Evolutionary conservation across 305 asterid species (phyloP), one percentile per base, ranked within the genome.

Genomic region (Solanum hybrid): DNA sequence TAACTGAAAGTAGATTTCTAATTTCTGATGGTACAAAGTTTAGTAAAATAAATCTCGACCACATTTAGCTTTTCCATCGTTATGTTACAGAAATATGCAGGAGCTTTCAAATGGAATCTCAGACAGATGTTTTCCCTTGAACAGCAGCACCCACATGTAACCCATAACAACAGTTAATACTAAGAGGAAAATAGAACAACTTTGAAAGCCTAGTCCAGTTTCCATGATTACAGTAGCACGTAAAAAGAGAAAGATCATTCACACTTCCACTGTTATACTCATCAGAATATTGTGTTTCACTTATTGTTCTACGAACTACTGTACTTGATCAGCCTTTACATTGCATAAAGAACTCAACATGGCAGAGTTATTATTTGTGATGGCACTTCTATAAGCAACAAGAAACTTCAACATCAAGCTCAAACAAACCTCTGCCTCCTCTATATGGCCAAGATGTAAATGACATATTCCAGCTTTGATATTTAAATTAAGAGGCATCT

Each of bases 381-480:
- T 84, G 31, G 88, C 76, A 84, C 39, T 29, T 29, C 88, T 84
- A 82, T 4, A 84, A 84, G 26, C 75, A 45, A 51, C 20, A 51
- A 51, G 88, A 51, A 84, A 51, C 29, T 84, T 29, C 70, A 84
- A 84, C 12, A 84, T 57, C 76, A 51, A 84, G 88, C 31, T 84
- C 76, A 5, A 45, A 84, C 88, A 84, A 39, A 61, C 83, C 81
- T 89, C 73, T 85, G 91, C 89, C 24, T 84, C 87, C 41, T 84
- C 89, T 57, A 89, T 36, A 75, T 89, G 82, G 61, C 91, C 86
- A 84, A 84, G 91, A 89, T 89, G 86, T 38, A 89, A 38, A 79
- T 89, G 82, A 88, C 91, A 89, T 24, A 85, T 89, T 89, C 91
- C 91, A 38, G 91, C 89, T 86, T 89, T 89, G 20, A 75, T 75